Evolutionary conservation across 495 filamentous ascomycete species (phyloP).

Genomic region (Penicillium diatomitis): DNA sequence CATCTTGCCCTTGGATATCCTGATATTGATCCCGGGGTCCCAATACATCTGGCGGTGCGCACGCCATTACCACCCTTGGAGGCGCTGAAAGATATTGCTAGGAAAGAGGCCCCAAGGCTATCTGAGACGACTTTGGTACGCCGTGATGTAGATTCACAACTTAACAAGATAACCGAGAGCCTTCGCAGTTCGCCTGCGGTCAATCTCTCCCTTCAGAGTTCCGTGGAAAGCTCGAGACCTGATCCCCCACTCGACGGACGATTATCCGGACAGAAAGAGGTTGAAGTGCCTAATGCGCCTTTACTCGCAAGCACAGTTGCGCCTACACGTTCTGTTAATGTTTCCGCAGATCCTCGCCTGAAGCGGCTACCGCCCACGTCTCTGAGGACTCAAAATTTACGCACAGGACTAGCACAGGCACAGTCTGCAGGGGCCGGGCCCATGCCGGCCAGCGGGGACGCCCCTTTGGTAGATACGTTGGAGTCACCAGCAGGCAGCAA

Average conservation of each 20-base stretch:
- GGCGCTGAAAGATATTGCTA: neutral
- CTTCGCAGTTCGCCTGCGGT: too few relatives aligned
- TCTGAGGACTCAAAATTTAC: neutral
- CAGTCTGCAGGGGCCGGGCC: neutral
- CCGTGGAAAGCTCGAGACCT: too few relatives aligned
- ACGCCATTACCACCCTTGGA: neutral
- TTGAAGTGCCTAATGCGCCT: neutral
- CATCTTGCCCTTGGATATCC: slow-evolving; percentile 6
- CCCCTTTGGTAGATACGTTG: too few relatives aligned
- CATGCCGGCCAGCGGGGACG: too few relatives aligned
- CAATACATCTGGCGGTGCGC: slow-evolving; percentile 19
- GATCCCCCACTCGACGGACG: too few relatives aligned
- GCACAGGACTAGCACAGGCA: neutral
- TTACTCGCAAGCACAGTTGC: neutral
- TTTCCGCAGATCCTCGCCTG: neutral
- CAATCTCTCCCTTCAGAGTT: too few relatives aligned
- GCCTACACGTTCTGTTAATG: neutral
- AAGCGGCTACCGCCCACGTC: neutral
- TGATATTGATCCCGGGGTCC: slow-evolving; percentile 3
- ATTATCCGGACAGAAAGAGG: too few relatives aligned
- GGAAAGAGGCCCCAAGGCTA: neutral
- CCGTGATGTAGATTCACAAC: too few relatives aligned
- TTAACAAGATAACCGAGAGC: too few relatives aligned
- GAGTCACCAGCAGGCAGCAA: too few relatives aligned
- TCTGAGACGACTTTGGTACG: too few relatives aligned